Evolutionary conservation across 495 filamentous ascomycete species (phyloP).

Genomic region (Penicillium odoratum): DNA sequence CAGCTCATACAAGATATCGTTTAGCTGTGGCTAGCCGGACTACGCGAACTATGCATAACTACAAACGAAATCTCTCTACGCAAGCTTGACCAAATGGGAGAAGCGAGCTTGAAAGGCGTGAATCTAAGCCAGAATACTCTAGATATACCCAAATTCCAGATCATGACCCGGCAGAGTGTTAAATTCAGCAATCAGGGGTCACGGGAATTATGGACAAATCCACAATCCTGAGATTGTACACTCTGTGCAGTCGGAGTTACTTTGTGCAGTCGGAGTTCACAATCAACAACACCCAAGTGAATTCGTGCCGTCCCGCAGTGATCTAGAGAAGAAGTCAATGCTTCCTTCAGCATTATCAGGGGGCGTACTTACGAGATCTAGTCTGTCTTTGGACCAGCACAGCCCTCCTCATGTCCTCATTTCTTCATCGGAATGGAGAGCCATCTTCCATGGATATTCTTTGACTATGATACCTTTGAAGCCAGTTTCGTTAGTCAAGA

Average conservation of each 20-base stretch:
- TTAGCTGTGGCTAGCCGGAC: slow-evolving; percentile 66
- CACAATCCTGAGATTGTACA: slow-evolving; percentile 51
- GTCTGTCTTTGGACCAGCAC: slow-evolving; percentile 57
- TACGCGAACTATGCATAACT: slow-evolving; percentile 87
- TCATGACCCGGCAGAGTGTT: slow-evolving; percentile 80
- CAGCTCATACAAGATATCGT: slow-evolving; percentile 89
- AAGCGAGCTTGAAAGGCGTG: slow-evolving; percentile 90
- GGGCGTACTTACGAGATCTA: no score
- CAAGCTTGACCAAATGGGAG: slow-evolving; percentile 89
- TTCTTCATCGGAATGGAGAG: slow-evolving; percentile 48
- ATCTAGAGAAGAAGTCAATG: slow-evolving; percentile 41
- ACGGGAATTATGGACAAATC: slow-evolving; percentile 37
- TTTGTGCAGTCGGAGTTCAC: slow-evolving; percentile 52
- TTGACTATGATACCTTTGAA: slow-evolving; percentile 54
- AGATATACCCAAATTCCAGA: slow-evolving; percentile 93
- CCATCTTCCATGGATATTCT: slow-evolving; percentile 61
- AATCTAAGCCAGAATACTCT: slow-evolving; percentile 93
- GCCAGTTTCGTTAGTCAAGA: slow-evolving; percentile 52
- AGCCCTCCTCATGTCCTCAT: slow-evolving; percentile 57
- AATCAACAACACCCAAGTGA: slow-evolving; percentile 52
- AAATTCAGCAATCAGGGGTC: slow-evolving; percentile 40
- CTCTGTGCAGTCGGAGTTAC: slow-evolving; percentile 55
- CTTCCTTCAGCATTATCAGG: no score
- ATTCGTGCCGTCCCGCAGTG: slow-evolving; percentile 56
- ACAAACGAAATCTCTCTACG: slow-evolving; percentile 90